Percentiles rank a stretch among this genome's conserved stretches.
Conservation (phyloP, 2,329 filamentous ascomycete genomes). For the Clonostachys solani region DNA sequence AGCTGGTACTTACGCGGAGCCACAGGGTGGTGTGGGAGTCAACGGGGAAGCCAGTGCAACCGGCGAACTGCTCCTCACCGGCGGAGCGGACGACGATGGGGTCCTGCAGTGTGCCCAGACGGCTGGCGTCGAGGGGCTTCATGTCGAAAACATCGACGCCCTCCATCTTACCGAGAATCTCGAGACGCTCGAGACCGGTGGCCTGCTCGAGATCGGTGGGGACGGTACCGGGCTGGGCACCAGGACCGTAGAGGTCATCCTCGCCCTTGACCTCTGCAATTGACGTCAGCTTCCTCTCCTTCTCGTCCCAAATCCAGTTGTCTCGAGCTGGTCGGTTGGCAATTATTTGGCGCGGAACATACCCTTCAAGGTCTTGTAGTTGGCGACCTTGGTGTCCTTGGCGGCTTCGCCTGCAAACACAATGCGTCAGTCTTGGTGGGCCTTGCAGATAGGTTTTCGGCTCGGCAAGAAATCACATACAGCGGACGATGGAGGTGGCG, state of each 20-base stretch:
- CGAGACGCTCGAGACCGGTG: constrained; percentile 96
- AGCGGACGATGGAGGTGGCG: constrained; percentile 54
- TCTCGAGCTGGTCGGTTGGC: neutral
- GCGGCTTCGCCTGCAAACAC: constrained; percentile 27
- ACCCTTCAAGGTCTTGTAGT: constrained; percentile 43
- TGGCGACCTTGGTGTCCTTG: constrained; percentile 33
- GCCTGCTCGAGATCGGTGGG: constrained; percentile 94
- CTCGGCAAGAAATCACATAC: constrained; percentile 33
- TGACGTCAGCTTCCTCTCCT: constrained; percentile 9
- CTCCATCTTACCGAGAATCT: constrained; percentile 99
- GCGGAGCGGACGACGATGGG: constrained; percentile 88
- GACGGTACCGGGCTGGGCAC: constrained; percentile 76
- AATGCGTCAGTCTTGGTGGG: neutral
- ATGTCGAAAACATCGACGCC: constrained; percentile 98
- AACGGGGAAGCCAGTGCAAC: constrained; percentile 90
- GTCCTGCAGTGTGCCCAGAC: constrained; percentile 85
- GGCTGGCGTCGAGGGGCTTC: constrained; percentile 88
- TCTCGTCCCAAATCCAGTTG: neutral
- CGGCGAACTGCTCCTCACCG: constrained; percentile 93
- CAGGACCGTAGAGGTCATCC: constrained; percentile 81
- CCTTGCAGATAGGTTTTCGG: neutral
- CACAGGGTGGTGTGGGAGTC: constrained; percentile 90
- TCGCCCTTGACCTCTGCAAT: constrained; percentile 72
- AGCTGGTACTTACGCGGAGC: constrained; percentile 66
- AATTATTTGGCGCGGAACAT: constrained; percentile 15